Base-by-base conservation (phyloP, 495 filamentous ascomycete species). In the Aspergillus ellipticus region DNA sequence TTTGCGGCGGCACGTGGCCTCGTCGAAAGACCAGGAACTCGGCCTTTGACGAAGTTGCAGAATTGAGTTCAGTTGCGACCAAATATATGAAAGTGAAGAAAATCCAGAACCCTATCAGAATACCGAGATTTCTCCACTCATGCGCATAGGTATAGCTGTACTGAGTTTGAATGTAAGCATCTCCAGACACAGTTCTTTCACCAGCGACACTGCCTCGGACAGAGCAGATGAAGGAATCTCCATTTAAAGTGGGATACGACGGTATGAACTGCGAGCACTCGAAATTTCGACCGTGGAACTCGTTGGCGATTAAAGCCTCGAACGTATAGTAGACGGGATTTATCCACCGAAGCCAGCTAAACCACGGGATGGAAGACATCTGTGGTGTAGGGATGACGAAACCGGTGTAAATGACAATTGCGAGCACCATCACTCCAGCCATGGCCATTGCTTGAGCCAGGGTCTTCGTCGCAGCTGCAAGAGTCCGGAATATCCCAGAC, bases 51-150 rank as follows among this genome's bases (percentile, higher is more conserved):
- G 71, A 68, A 6, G 71, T 74, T 10, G 72, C 59, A 21, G 74
- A 75, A 41, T 78, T 79, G 52, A 77, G 49, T 53, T 75, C 76
- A 6, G 80, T 72, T 9, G 72, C 71, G 13, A 78, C 39, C 16
- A 79, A 63, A 56, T 80, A 75, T 0, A 80, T 48, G 5, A 68
- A 48, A n/a, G 80, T 75, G 64, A 87, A 88, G 67, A 86, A 85
- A 0, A 80, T 61, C 64, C 76, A 83, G 65, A 89, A 86, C 3
- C 76, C 85, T 54, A 83, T 77, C 9, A 89, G 70, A 57, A 90
- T 81, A 0, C 85, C 86, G 31, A 86, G 70, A 47, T 88, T 88
- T 33, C 85, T 71, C 86, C 86, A 89, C 6, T 83, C 69, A 53
- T 89, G 82, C 1, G 69, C 71, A 22, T 80, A 79, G 1, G 69